Base-by-base conservation (phyloP, 495 filamentous ascomycete species). In the Aspergillus mulundensis region DNA sequence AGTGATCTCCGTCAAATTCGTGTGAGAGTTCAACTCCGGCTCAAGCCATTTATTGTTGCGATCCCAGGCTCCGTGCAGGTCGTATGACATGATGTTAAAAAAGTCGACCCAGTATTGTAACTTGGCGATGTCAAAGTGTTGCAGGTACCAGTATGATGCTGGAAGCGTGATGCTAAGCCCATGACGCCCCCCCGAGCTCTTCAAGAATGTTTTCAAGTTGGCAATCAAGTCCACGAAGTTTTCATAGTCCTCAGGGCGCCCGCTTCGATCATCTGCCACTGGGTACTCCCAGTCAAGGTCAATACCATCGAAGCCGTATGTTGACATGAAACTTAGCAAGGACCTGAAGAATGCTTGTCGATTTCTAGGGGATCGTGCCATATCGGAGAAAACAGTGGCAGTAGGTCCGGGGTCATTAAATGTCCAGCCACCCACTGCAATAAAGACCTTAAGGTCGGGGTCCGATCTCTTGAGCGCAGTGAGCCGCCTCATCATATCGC, bases 201-300 rank as follows among this genome's bases (percentile, higher is more conserved):
- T 43, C 25, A 74, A 73, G 0, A 64, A 66, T 1, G 61, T 60
- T 10, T 68, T 52, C 60, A 83, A 63, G 36, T 80, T 74, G 21
- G 67, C 66, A 3, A 83, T 45, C 5, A 84, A 63, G 0, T 16
- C 20, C 1, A 74, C 68, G 53, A 69, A 76, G 51, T 82, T 81
- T 0, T 25, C 59, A 5, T 45, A 66, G 58, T 84, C 80, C 14
- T 42, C 68, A 5, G 41, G 20, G 0, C 53, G 45, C 0, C 80
- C 78, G 7, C 66, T 60, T 5, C 72, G 67, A 12, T 77, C 73
- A 15, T 52, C 24, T 0, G 70, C 69, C 0, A 21, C 74, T 1
- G 79, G 79, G 52, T 79, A 82, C 52, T 82, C 77, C 80, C 81
- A 84, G 59, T 84, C 81, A 5, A 85, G 50, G 51, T 85, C 81